Conservation (phyloP, 1,284 basidiomycete species). For the Clitocybe nebularis region DNA sequence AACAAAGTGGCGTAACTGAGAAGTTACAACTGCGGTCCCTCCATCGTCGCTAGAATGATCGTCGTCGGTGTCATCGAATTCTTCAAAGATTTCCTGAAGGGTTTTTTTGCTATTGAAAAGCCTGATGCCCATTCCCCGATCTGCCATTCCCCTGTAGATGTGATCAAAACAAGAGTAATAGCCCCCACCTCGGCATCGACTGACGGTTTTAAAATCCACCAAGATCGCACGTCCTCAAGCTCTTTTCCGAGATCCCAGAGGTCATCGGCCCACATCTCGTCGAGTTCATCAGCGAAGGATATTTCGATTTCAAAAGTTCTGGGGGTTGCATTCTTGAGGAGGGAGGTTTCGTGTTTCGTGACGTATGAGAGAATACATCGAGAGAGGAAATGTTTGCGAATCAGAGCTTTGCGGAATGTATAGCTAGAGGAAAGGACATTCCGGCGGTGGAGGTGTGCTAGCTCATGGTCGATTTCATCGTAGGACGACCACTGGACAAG, state of each 20-base stretch:
- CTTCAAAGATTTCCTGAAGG: conserved; percentile 77
- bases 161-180: conserved; percentile 1
- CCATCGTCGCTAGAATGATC: conserved; percentile 25
- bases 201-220: conserved; percentile 94
- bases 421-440: conserved; percentile 79
- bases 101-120: conserved; percentile 81
- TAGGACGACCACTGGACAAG: conserved; percentile 80
- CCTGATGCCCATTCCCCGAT: conserved; percentile 92
- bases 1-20: conserved; percentile 94
- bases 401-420: conserved; percentile 88
- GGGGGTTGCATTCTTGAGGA: conserved; percentile 60
- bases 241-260: conserved; percentile 80
- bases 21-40: conserved; percentile 66
- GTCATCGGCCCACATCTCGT: conserved; percentile 92
- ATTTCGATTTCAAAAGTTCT: conserved; percentile 87
- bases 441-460: conserved; percentile 47
- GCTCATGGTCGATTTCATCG: conserved; percentile 77
- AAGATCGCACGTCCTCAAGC: conserved; percentile 53
- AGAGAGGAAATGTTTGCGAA: conserved; percentile 92
- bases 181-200: conserved; percentile 14
- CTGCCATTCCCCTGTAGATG: conserved; percentile 75
- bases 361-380: conserved; percentile 72
- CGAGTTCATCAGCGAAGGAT: conserved; percentile 91
- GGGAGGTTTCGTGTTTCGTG: conserved; percentile 63
- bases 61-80: conserved; percentile 58